Conservation (phyloP, 148 eudicot species). For the Spergularia bocconei region DNA sequence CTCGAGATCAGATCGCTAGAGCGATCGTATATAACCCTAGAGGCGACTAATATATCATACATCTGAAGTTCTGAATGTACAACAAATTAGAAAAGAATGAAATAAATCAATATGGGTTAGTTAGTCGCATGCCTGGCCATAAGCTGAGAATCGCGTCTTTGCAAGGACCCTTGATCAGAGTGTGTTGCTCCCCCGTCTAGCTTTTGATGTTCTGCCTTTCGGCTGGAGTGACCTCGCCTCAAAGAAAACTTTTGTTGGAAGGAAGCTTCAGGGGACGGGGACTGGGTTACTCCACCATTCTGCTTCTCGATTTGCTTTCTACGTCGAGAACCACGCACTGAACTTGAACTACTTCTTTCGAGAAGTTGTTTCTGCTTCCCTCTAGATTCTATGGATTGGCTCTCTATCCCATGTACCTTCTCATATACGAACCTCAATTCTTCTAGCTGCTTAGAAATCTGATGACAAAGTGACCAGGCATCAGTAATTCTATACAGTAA, state of each 20-base stretch:
- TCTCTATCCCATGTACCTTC: conserved; percentile 49
- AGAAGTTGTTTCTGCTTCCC: conserved; percentile 45
- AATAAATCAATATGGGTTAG: conserved; percentile 27
- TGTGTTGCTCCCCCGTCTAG: conserved; percentile 33
- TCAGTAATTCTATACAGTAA: not conserved
- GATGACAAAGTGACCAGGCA: not conserved
- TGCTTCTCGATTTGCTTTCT: conserved; percentile 26
- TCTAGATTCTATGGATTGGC: conserved; percentile 40
- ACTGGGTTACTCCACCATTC: conserved; percentile 27
- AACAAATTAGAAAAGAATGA: conserved; percentile 30
- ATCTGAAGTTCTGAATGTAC: conserved; percentile 7
- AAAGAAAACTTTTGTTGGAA: conserved; percentile 24
- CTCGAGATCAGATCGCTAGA: conserved; percentile 9
- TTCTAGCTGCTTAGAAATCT: conserved; percentile 82
- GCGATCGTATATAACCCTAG: conserved; percentile 18
- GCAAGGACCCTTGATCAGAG: conserved; percentile 21
- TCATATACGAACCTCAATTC: conserved; percentile 69
- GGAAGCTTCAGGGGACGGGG: conserved; percentile 21
- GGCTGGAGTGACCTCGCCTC: conserved; percentile 28
- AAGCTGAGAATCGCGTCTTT: conserved; percentile 40
- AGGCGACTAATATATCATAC: conserved; percentile 3
- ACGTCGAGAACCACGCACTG: conserved; percentile 18
- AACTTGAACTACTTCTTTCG: conserved; percentile 22
- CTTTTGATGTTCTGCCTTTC: conserved; percentile 28
- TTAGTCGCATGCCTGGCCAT: conserved; percentile 35